Percentiles rank a stretch among this genome's conserved stretches.
Conservation (phyloP, 2,329 filamentous ascomycete genomes). For the Pseudogymnoascus sp. region DNA sequence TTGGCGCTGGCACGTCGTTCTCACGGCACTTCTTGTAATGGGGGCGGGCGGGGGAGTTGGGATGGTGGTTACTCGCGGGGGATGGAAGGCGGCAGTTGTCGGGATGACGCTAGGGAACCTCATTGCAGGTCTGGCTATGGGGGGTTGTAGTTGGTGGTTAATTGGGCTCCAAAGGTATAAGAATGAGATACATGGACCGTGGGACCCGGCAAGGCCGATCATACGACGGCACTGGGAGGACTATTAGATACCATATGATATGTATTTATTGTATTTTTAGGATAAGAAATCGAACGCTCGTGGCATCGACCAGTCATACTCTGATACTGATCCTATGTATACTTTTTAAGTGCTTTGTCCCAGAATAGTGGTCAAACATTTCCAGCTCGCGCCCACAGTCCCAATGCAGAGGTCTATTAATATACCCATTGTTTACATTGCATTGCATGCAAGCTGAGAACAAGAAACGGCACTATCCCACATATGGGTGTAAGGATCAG, state of each 20-base stretch:
- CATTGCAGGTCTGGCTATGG: slow-evolving; percentile 71
- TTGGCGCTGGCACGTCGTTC: slow-evolving; percentile 68
- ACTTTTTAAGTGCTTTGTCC: background rate
- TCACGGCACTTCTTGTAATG: slow-evolving; percentile 70
- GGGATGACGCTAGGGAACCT: slow-evolving; percentile 72
- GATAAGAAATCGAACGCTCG: background rate
- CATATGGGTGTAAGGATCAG: slow-evolving; percentile 6
- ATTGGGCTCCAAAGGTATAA: slow-evolving; percentile 98
- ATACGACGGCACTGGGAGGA: slow-evolving; percentile 51
- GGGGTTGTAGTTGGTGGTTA: slow-evolving; percentile 94
- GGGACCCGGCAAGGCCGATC: slow-evolving; percentile 88
- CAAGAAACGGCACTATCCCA: slow-evolving; percentile 1
- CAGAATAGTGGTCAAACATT: background rate
- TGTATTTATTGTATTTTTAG: slow-evolving; percentile 5
- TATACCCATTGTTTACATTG: slow-evolving; percentile 3
- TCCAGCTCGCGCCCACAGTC: background rate
- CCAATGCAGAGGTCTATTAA: background rate
- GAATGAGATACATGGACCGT: slow-evolving; percentile 95
- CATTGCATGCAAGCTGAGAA: slow-evolving; percentile 1
- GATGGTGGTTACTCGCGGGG: slow-evolving; percentile 42
- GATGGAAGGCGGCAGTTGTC: slow-evolving; percentile 51
- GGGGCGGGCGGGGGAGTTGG: slow-evolving; percentile 73
- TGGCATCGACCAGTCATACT: background rate
- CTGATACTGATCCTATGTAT: background rate
- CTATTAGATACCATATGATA: slow-evolving; percentile 16